These are phyloP conservation scores for Naganishia cerealis DNA, from an alignment of 1,284 basidiomycete genomes.

Conservation along the genomic window DNA sequence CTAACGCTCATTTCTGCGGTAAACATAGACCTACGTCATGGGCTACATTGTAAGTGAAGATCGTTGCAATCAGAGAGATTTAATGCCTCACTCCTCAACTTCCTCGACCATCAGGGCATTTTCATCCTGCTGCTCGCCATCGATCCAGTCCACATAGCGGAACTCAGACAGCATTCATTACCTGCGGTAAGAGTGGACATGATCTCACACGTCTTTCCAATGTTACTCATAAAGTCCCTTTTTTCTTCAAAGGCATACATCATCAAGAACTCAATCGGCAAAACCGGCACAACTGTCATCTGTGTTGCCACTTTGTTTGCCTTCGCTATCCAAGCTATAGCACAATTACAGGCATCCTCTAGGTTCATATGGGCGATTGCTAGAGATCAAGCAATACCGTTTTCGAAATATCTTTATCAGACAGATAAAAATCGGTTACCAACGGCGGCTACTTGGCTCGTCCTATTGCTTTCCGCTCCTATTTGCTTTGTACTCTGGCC, in stretches of 20 bases:
- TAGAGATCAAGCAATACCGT: constrained; percentile 52
- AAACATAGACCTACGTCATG: constrained; percentile 44
- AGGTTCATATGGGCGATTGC: constrained; percentile 53
- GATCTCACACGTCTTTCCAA: no score
- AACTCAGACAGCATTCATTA: constrained; percentile 42
- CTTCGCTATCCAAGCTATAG: constrained; percentile 47
- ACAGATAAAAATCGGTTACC: constrained; percentile 47
- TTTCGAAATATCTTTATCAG: constrained; percentile 44
- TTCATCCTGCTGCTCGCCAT: constrained; percentile 48
- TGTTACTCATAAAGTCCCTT: background rate
- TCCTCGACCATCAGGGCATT: constrained; percentile 41
- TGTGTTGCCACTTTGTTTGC: constrained; percentile 44
- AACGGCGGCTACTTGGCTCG: constrained; percentile 47
- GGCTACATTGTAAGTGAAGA: constrained; percentile 46
- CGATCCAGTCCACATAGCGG: constrained; percentile 40
- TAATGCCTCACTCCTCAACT: background rate
- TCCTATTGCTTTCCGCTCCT: constrained; percentile 43
- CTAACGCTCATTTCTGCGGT: background rate
- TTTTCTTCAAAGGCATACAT: constrained; percentile 45
- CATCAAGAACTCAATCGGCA: constrained; percentile 37
- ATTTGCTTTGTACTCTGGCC: constrained; percentile 39
- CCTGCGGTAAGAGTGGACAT: constrained; percentile 42
- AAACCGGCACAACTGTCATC: constrained; percentile 43
- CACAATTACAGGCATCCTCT: constrained; percentile 51
- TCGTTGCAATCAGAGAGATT: background rate